Conservation (phyloP, 495 filamentous ascomycete species). For the Penicillium roqueforti region DNA sequence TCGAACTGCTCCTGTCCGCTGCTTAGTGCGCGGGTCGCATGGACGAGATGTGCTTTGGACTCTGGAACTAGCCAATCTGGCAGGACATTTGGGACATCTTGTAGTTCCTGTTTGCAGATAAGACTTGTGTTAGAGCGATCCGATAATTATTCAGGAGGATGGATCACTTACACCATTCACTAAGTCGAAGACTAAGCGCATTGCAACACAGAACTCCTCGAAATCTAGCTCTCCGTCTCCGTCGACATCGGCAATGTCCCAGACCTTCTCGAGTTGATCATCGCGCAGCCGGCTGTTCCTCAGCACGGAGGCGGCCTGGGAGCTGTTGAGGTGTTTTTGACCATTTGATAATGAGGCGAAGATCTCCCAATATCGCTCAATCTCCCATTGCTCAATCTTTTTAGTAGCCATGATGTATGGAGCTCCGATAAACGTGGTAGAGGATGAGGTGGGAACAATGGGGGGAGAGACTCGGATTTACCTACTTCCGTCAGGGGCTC, state of each 20-base stretch:
- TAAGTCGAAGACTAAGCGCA: conserved; percentile 94
- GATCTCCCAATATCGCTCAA: conserved; percentile 99
- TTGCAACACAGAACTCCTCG: conserved; percentile 98
- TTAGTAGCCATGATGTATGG: conserved; percentile 61
- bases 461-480: conserved; percentile 12
- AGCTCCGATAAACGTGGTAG: conserved; percentile 9
- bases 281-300: conserved; percentile 92
- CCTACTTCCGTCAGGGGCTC: conserved; percentile 19
- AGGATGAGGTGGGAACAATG: conserved; percentile 17
- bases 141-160: background rate
- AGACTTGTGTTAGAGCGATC: background rate
- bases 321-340: conserved; percentile 78
- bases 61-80: conserved; percentile 97
- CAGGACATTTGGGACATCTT: conserved; percentile 72
- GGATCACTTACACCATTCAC: conserved; percentile 76
- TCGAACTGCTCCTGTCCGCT: conserved; percentile 75
- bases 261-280: conserved; percentile 92
- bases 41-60: conserved; percentile 92
- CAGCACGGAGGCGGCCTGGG: conserved; percentile 88
- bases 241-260: conserved; percentile 96
- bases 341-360: conserved; percentile 79
- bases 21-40: conserved; percentile 77
- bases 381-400: conserved; percentile 89
- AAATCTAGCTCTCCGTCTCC: conserved; percentile 96
- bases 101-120: conserved; percentile 63